Conservation (phyloP, 2,329 filamentous ascomycete species). For the Penicillium crustosum region DNA sequence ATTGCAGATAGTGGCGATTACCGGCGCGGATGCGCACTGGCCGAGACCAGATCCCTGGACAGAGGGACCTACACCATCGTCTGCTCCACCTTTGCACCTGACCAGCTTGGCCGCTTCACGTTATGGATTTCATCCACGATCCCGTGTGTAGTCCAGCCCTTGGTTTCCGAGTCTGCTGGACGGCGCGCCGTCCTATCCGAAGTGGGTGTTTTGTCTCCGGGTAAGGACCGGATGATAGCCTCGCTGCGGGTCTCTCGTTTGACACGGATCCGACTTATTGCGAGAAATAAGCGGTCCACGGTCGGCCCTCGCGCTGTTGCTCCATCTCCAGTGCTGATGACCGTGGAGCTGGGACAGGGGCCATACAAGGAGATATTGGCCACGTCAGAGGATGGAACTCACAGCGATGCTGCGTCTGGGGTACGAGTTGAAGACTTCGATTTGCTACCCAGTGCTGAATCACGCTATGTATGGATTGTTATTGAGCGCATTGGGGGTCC, state of each 20-base stretch:
- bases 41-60: slow-evolving; percentile 61
- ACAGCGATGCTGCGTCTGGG: slow-evolving; percentile 65
- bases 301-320: slow-evolving; percentile 41
- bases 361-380: slow-evolving; percentile 66
- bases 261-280: slow-evolving; percentile 61
- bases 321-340: slow-evolving; percentile 63
- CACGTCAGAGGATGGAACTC: slow-evolving; percentile 70
- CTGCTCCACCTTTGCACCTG: slow-evolving; percentile 84
- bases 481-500: slow-evolving; percentile 73
- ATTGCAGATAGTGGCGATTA: slow-evolving; percentile 86
- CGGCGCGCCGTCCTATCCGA: slow-evolving; percentile 57
- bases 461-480: slow-evolving; percentile 71
- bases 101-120: slow-evolving; percentile 71
- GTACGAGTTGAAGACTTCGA: slow-evolving; percentile 74
- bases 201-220: slow-evolving; percentile 52
- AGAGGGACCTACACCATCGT: slow-evolving; percentile 81
- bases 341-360: slow-evolving; percentile 70
- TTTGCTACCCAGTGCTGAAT: slow-evolving; percentile 62
- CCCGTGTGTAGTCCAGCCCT: slow-evolving; percentile 55
- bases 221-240: slow-evolving; percentile 55
- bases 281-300: slow-evolving; percentile 47
- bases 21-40: slow-evolving; percentile 72
- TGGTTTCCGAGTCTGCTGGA: slow-evolving; percentile 75
- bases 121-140: slow-evolving; percentile 69
- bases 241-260: slow-evolving; percentile 54